Base-by-base conservation (phyloP, 257 asterid genomes). In the Leptodermis oblonga region DNA sequence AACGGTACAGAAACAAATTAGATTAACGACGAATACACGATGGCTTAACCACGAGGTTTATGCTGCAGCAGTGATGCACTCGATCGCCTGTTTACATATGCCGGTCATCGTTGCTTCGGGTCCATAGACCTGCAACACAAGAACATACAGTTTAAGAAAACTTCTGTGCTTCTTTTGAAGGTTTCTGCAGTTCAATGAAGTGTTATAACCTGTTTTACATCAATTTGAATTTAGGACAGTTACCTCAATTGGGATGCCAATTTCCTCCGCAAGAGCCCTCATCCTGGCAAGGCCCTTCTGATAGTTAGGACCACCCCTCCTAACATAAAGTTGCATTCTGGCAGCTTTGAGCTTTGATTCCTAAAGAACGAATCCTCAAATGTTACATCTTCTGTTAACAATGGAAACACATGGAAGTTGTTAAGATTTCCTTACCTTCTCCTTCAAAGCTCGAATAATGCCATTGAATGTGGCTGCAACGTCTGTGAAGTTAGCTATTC, bases 51-150 rank as follows among this genome's bases (percentile, higher is more conserved):
- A 33, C 15, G 18, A 7, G 59, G 43, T 80, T 88, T 83, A 89
- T 53, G 98, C 98, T 51, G 98, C 90, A 48, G 88, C 92, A 80
- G 84, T 82, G 86, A 92, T 89, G 87, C 90, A 92, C 73, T 92
- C 98, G 73, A 89, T 92, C 49, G 98, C 98, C 83, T 92, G 90
- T 69, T 92, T 92, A 91, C 98, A 92, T 70, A 92, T 92, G 71
- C 97, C 96, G 22, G 98, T 89, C 98, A 92, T 92, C 75, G 98
- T 92, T 73, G 91, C 94, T 80, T 92, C 98, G 4, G 98, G 97
- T 76, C 98, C 98, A 78, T 92, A 92, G 17, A 90, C 97, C 97
- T 90, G 63, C 51, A 79, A 46, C 71, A 76, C 26, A 58, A 71
- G 45, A 28, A 1, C 43, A 30, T 17, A 52, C 43, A 20, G 49